Percentiles rank a stretch among this genome's conserved stretches.
phyloP scores from a whole-genome alignment of 371 early-diverging fungal species.

The Nematocida homosporus region DNA sequence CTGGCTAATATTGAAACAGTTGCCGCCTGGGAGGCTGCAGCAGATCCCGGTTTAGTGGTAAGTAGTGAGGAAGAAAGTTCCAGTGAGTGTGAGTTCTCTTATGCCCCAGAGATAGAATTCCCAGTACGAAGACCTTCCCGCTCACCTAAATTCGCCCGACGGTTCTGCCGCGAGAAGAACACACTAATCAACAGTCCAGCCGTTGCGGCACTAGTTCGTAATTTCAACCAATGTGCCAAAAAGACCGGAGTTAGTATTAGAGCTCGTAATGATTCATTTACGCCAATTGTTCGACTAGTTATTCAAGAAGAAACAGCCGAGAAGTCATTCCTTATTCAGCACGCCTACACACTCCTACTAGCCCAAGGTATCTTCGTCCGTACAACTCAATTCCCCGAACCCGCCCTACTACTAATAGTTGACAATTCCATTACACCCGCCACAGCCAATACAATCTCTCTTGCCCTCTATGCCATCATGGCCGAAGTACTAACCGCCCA shows the following conservation, averaged over 20 bases:
- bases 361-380: constrained; percentile 5
- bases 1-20: constrained; percentile 74
- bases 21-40: constrained; percentile 20
- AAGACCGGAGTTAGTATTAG: not conserved
- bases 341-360: not conserved
- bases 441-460: too few species aligned
- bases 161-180: constrained; percentile 30
- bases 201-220: not conserved
- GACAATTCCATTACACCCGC: constrained; percentile 27
- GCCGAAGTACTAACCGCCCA: too few species aligned
- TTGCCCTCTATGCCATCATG: too few species aligned
- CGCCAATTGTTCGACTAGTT: constrained; percentile 31
- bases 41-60: not conserved
- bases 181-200: constrained; percentile 12
- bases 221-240: constrained; percentile 24
- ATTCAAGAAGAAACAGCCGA: constrained; percentile 43
- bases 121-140: constrained; percentile 1
- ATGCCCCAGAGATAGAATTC: constrained; percentile 46
- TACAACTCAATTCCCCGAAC: constrained; percentile 18
- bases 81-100: constrained; percentile 5
- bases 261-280: constrained; percentile 34
- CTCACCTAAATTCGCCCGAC: constrained; percentile 38
- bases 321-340: not conserved
- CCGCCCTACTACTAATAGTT: constrained; percentile 12
- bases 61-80: constrained; percentile 14